These are phyloP conservation scores for Camptophora hylomeconis DNA, from an alignment of 2,329 filamentous ascomycete genomes.

Conservation along the genomic window DNA sequence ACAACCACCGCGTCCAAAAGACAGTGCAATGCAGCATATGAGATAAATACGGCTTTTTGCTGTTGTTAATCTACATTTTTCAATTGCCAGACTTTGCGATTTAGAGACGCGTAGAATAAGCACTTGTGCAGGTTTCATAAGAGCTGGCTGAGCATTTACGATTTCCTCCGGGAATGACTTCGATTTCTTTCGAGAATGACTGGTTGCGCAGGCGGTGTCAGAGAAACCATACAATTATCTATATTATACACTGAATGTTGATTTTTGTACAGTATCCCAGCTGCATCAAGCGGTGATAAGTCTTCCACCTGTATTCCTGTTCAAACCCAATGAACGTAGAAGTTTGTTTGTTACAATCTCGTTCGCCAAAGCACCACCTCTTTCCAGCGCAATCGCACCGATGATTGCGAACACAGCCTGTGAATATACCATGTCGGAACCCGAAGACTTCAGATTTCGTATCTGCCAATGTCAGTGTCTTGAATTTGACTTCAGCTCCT, in stretches of 20 bases:
- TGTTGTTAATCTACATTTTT: conserved; percentile 40
- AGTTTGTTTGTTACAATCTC: conserved; percentile 65
- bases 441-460: conserved; percentile 57
- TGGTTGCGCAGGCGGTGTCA: conserved; percentile 71
- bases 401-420: conserved; percentile 74
- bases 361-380: conserved; percentile 65
- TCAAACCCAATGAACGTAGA: conserved; percentile 39
- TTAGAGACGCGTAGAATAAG: conserved; percentile 45
- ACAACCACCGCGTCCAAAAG: conserved; percentile 59
- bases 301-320: conserved; percentile 10
- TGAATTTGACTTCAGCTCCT: conserved; percentile 4
- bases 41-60: conserved; percentile 53
- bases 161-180: conserved; percentile 21
- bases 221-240: conserved; percentile 62
- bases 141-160: conserved; percentile 54
- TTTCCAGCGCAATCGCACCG: conserved; percentile 78
- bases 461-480: conserved; percentile 35
- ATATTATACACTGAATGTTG: conserved; percentile 1
- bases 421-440: conserved; percentile 59
- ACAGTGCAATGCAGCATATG: conserved; percentile 72
- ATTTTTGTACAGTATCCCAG: neutral
- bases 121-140: conserved; percentile 48
- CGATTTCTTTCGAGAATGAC: conserved; percentile 19
- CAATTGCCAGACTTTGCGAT: conserved; percentile 54
- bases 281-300: conserved; percentile 1